A percentile compares a stretch with the other conserved stretches of the same genome.
These are phyloP conservation scores for Bjerkandera adusta DNA, from an alignment of 1,284 basidiomycete species.

Conservation along the genomic window DNA sequence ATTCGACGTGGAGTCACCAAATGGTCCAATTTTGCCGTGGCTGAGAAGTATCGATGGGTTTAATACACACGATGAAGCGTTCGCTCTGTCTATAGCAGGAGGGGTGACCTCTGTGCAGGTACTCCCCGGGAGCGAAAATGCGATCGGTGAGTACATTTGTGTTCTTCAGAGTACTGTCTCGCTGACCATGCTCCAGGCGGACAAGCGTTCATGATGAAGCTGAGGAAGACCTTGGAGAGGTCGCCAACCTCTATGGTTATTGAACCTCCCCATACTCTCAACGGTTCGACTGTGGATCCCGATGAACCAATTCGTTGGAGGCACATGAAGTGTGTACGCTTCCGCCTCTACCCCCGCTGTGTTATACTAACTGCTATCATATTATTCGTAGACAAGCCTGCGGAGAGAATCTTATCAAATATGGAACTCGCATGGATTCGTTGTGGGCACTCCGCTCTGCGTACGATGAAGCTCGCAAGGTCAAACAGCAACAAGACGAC, in stretches of 20 bases:
- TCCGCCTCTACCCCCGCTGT: conserved; percentile 8
- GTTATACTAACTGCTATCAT: background rate
- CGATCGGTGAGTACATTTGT: conserved; percentile 23
- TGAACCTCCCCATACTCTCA: conserved; percentile 42
- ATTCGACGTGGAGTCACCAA: conserved; percentile 50
- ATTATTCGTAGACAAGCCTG: conserved; percentile 51
- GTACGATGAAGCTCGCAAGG: conserved; percentile 72
- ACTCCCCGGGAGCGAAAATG: conserved; percentile 31
- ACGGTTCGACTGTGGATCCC: conserved; percentile 29
- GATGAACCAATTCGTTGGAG: conserved; percentile 37
- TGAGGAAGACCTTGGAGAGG: conserved; percentile 42
- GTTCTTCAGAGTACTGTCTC: conserved; percentile 27
- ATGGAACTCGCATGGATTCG: conserved; percentile 57
- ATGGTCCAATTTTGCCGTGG: conserved; percentile 48
- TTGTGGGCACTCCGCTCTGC: conserved; percentile 55
- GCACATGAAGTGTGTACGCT: conserved; percentile 47
- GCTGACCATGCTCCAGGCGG: conserved; percentile 33
- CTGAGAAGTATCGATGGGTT: conserved; percentile 46
- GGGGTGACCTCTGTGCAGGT: conserved; percentile 49
- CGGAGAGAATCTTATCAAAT: conserved; percentile 44
- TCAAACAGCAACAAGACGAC: conserved; percentile 74
- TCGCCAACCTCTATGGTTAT: conserved; percentile 45
- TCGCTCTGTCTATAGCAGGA: conserved; percentile 40
- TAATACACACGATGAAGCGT: conserved; percentile 48
- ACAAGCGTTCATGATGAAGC: conserved; percentile 53